Evolutionary conservation across 495 filamentous ascomycete species (phyloP), one percentile per base, ranked within the genome.

Genomic region (Halenospora varia): DNA sequence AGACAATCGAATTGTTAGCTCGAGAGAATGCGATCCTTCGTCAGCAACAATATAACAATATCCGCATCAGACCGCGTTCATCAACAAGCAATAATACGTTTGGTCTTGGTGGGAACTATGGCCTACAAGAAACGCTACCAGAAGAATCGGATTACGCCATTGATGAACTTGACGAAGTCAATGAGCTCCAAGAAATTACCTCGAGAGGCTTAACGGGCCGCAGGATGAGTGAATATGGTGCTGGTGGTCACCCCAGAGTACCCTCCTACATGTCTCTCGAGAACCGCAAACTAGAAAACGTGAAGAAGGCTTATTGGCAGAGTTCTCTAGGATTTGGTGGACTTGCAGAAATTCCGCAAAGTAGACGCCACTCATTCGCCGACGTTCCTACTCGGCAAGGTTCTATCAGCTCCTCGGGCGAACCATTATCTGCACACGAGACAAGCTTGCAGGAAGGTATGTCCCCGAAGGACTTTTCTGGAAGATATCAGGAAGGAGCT

Each of bases 341-440:
- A 18, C 61, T 88, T 40, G 71, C 73, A 18, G 88, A 93, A 51
- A 74, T 85, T 17, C 82, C 89, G 25, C 92, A 97, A 61, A 96
- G 93, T 66, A 84, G 94, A 49, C 86, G 94, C 2, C 94, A 98
- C 71, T 97, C 94, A n/a, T 96, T 98, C 69, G 93, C 92, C n/a
- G 89, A 93, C 66, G 80, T 88, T 17, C 85, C 85, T 1, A 82
- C 84, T 35, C 76, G 88, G 25, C 86, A 90, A 61, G 75, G 74
- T 10, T 92, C 88, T 2, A 78, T 90, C 51, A 77, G 85, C 54
- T 87, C 86, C 19, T 70, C 79, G 50, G 76, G 77, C 42, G 87
- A 90, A 35, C 69, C 76, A 3, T 70, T 73, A 10, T 70, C 61
- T 67, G 11, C 62, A 3, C 57, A 57, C 47, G 63, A 66, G 39